A percentile compares a stretch with the other conserved stretches of the same genome.
Evolutionary conservation across 2,329 filamentous ascomycete genomes (phyloP).

Genomic region (Paraphoma chrysanthemicola): DNA sequence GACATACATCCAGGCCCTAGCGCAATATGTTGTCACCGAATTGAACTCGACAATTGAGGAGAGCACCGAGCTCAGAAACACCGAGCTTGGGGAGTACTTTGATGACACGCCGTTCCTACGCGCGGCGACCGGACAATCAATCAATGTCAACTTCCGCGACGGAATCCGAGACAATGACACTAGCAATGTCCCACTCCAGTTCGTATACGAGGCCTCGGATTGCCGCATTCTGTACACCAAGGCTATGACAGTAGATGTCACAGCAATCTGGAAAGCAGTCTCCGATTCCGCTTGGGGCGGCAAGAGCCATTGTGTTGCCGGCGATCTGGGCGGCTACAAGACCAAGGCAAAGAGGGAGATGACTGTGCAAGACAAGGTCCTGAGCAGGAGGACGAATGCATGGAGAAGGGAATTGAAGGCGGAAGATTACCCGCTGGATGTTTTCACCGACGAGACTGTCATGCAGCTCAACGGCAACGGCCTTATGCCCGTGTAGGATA

Average conservation of each 20-base stretch:
- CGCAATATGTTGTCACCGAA: constrained; percentile 28
- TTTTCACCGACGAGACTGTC: constrained; percentile 34
- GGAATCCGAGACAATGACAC: constrained; percentile 53
- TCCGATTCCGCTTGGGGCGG: constrained; percentile 45
- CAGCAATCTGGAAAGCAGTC: constrained; percentile 60
- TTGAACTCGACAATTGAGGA: constrained; percentile 33
- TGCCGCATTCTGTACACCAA: constrained; percentile 68
- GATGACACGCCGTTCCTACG: constrained; percentile 40
- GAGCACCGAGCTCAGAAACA: constrained; percentile 34
- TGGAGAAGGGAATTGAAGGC: constrained; percentile 37
- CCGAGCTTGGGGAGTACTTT: constrained; percentile 42
- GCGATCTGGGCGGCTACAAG: constrained; percentile 28
- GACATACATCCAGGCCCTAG: constrained; percentile 39
- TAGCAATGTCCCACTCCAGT: constrained; percentile 61
- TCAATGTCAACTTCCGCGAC: constrained; percentile 49
- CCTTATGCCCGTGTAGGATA: not conserved
- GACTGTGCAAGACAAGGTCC: constrained; percentile 27
- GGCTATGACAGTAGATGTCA: constrained; percentile 61
- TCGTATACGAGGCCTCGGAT: constrained; percentile 67
- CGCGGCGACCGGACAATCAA: constrained; percentile 26
- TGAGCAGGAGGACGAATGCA: constrained; percentile 34
- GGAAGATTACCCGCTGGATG: constrained; percentile 44
- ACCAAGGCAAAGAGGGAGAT: constrained; percentile 30
- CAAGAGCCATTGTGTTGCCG: constrained; percentile 42
- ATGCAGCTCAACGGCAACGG: not conserved